Percentiles rank a stretch among this genome's conserved stretches.
These are phyloP conservation scores for Didymella pinodella DNA, from an alignment of 2,329 filamentous ascomycete species.

Conservation along the genomic window DNA sequence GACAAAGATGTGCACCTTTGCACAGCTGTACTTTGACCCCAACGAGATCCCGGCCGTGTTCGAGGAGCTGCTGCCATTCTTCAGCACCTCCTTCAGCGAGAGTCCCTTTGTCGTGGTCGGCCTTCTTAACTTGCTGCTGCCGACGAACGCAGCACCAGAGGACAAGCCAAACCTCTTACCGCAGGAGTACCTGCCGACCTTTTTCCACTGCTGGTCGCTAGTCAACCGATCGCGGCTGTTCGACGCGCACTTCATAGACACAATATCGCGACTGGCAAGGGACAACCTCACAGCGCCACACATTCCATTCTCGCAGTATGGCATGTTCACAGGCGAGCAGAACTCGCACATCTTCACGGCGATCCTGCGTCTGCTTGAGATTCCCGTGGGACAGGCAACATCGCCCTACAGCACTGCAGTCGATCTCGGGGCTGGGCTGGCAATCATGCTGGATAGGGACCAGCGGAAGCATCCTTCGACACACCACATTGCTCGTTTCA, in stretches of 20 bases:
- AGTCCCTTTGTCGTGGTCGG: conserved; percentile 93
- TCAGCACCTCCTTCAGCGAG: conserved; percentile 91
- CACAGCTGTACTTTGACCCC: conserved; percentile 92
- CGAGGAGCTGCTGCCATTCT: conserved; percentile 65
- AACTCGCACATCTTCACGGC: conserved; percentile 93
- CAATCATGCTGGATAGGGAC: conserved; percentile 88
- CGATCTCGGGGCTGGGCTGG: conserved; percentile 83
- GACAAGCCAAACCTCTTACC: conserved; percentile 80
- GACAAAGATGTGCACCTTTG: conserved; percentile 88
- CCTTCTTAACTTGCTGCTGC: conserved; percentile 84
- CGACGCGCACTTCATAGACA: conserved; percentile 87
- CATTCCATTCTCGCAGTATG: conserved; percentile 82
- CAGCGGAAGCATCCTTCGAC: conserved; percentile 90
- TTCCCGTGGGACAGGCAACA: conserved; percentile 93
- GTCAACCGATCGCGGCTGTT: conserved; percentile 88
- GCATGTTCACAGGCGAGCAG: conserved; percentile 91
- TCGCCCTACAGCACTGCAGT: conserved; percentile 85
- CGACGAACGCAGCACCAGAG: conserved; percentile 78
- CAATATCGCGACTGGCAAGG: conserved; percentile 84
- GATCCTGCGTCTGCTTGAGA: conserved; percentile 86
- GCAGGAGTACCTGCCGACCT: conserved; percentile 86
- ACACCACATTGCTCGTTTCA: conserved; percentile 91
- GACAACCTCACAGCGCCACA: conserved; percentile 80
- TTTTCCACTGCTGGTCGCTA: conserved; percentile 96
- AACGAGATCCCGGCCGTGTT: conserved; percentile 78